Base-by-base conservation (phyloP, 2,329 filamentous ascomycete genomes). In the Cercospora sp. region DNA sequence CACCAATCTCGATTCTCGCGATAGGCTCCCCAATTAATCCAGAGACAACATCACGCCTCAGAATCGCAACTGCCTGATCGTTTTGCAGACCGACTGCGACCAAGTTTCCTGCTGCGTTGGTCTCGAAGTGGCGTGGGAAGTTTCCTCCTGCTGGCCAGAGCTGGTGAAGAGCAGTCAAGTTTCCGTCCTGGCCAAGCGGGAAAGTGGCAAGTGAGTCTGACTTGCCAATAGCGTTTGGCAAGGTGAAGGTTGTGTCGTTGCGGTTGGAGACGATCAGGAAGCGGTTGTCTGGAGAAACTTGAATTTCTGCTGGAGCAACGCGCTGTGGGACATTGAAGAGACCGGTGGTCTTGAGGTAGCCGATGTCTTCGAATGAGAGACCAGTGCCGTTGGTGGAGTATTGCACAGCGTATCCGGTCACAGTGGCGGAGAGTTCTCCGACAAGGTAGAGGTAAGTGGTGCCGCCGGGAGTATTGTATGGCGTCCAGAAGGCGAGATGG, bases 181-280 rank as follows among this genome's bases (percentile, higher is more conserved):
- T 81, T 6, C 89, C 90, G n/a, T 84, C 85, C 13, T 76, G 70
- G 72, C 87, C 79, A 71, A 92, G 85, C 65, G 81, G 75, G 80
- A 88, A 92, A 67, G 83, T 88, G 69, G 89, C 84, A 64, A 94
- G 80, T 0, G 90, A 86, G 77, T 92, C 90, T 0, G 80, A 82
- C 4, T 79, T 80, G 60, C 72, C 71, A 69, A 81, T 80, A 10
- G 64, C 77, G 70, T 89, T 89, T 8, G 83, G 76, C 0, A 76
- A 58, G 69, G 67, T 78, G 76, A 89, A 85, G 24, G 84, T 80
- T 55, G 81, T 82, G 75, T 90, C 89, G 75, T 86, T 85, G 69
- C 91, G 89, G 70, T 90, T 91, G 2, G 89, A 90, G 51, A 90
- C 84, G 72, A 91, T 82, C 62, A 93, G 77, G 81, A 88, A 91